Percentiles rank a stretch among this genome's conserved stretches.
These are phyloP conservation scores for Solanum chiquidenum DNA, from an alignment of 257 asterid species.

Conservation along the genomic window DNA sequence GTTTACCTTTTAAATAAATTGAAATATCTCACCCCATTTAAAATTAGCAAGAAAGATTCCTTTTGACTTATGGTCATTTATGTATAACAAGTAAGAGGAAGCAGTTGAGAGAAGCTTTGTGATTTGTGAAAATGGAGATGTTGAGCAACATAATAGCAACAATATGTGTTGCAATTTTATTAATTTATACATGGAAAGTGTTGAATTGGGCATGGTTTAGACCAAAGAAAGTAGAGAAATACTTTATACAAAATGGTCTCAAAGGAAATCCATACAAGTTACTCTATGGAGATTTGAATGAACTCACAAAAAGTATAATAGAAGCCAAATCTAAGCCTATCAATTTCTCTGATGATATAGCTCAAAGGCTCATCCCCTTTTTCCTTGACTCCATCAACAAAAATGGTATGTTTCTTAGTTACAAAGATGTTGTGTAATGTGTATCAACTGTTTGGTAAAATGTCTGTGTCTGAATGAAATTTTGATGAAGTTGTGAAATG, in stretches of 20 bases:
- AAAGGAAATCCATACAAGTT: constrained; percentile 22
- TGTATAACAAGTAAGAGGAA: neutral
- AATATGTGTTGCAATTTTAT: neutral
- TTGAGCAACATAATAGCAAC: neutral
- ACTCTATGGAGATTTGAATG: constrained; percentile 27
- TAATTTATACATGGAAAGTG: constrained; percentile 5
- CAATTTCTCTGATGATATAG: constrained; percentile 21
- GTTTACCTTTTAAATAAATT: too few species aligned
- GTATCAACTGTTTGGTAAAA: neutral
- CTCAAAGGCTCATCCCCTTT: constrained; percentile 22
- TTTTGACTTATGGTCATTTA: too few species aligned
- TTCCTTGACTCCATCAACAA: neutral
- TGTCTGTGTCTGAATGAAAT: neutral
- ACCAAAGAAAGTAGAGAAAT: constrained; percentile 21
- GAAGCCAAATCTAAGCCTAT: constrained; percentile 29
- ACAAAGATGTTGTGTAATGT: neutral
- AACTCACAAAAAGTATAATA: neutral
- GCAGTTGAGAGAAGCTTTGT: neutral
- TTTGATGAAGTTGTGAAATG: neutral
- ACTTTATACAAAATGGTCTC: constrained; percentile 24
- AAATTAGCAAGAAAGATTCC: too few species aligned
- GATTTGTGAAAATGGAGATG: constrained; percentile 11
- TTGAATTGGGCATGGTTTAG: constrained; percentile 25
- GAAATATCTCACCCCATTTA: too few species aligned
- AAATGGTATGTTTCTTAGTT: constrained; percentile 20